Evolutionary conservation across 1,139 yeast genomes (phyloP).

Genomic region (Yarrowia galli): DNA sequence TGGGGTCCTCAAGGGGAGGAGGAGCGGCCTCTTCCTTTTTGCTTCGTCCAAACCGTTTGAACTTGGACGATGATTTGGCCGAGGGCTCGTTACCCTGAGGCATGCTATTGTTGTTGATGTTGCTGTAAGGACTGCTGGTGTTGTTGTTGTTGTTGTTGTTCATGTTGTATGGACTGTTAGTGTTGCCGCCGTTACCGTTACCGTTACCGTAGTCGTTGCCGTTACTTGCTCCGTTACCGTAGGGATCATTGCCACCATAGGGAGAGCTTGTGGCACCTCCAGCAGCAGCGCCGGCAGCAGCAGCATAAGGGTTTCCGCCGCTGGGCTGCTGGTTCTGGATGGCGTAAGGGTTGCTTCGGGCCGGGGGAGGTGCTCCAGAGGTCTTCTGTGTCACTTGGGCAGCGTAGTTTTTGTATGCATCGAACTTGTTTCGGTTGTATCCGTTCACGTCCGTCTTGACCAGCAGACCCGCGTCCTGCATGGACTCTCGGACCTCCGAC

Average conservation of each 20-base stretch:
- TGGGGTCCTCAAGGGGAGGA: constrained; percentile 3
- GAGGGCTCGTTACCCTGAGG: neutral
- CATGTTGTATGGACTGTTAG: neutral
- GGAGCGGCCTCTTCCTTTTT: constrained; percentile 13
- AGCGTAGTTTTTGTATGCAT: constrained; percentile 50
- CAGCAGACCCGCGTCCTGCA: constrained; percentile 48
- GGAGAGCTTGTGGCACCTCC: constrained; percentile 45
- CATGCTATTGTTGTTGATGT: constrained; percentile 2
- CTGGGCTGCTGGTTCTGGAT: constrained; percentile 20
- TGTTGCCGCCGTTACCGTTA: neutral
- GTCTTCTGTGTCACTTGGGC: constrained; percentile 44
- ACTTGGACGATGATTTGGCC: neutral
- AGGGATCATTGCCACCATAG: constrained; percentile 4
- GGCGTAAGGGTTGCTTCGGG: constrained; percentile 39
- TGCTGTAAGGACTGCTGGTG: neutral
- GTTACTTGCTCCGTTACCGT: constrained; percentile 23
- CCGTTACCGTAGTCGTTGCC: neutral
- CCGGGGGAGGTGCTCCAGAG: constrained; percentile 42
- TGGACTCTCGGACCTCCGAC: constrained; percentile 49
- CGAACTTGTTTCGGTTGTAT: constrained; percentile 50
- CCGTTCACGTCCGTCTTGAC: constrained; percentile 41
- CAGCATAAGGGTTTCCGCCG: constrained; percentile 41
- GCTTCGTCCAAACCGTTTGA: constrained; percentile 2
- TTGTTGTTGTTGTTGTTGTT: neutral
- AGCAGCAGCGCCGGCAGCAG: constrained; percentile 56